phyloP scores from a whole-genome alignment of 208 protist species.

The Trypanosoma scelopori region DNA sequence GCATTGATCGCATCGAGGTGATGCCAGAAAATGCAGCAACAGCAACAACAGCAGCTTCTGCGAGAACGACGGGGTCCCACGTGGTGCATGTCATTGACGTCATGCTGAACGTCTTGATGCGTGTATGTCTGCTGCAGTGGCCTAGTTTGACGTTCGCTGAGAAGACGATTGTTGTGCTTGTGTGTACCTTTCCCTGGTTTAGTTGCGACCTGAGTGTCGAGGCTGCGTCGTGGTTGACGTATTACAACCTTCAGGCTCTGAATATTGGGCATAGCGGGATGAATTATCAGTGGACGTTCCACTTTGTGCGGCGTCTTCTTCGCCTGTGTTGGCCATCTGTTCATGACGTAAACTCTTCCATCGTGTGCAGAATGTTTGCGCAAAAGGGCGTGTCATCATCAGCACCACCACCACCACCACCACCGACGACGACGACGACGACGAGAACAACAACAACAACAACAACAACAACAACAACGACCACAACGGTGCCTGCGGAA shows the following conservation, averaged over 20 bases:
- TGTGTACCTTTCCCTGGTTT: constrained; percentile 26
- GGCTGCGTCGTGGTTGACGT: constrained; percentile 19
- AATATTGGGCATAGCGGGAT: not conserved
- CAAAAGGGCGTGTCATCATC: not conserved
- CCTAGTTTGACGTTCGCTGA: constrained; percentile 15
- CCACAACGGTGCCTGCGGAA: not conserved
- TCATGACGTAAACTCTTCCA: constrained; percentile 34
- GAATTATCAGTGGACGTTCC: constrained; percentile 15
- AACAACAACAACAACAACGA: too few species aligned
- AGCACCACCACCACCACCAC: too few species aligned
- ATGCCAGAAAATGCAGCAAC: not conserved
- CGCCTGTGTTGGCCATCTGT: constrained; percentile 49
- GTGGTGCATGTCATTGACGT: constrained; percentile 27
- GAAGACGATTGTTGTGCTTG: constrained; percentile 11
- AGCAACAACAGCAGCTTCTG: not conserved
- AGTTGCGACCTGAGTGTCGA: constrained; percentile 11
- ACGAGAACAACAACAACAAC: too few species aligned
- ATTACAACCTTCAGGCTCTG: constrained; percentile 13
- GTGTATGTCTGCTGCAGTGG: constrained; percentile 25
- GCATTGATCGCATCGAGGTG: constrained; percentile 15
- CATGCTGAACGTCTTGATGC: constrained; percentile 28
- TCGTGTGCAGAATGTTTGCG: constrained; percentile 38
- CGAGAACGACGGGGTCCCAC: not conserved
- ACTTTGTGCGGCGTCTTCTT: constrained; percentile 41
- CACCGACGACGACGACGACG: too few species aligned